Evolutionary conservation across 2,329 filamentous ascomycete genomes (phyloP).

Genomic region (Colletotrichum sp.): DNA sequence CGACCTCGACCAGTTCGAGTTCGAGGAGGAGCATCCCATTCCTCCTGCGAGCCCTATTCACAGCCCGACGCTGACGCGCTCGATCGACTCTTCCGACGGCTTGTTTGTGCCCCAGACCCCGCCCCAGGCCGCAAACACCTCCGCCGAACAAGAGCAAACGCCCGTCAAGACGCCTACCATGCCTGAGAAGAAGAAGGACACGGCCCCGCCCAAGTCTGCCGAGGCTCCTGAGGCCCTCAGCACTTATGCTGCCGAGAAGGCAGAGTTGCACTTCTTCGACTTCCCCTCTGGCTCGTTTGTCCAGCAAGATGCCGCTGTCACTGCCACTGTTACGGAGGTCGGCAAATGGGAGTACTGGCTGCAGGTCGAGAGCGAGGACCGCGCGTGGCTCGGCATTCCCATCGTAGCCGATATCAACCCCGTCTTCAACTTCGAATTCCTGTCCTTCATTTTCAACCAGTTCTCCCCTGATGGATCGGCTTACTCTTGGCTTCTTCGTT

Average conservation of each 20-base stretch:
- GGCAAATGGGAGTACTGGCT: slow-evolving; percentile 97
- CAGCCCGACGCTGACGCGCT: slow-evolving; percentile 59
- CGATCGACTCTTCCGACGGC: slow-evolving; percentile 62
- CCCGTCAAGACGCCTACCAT: slow-evolving; percentile 33
- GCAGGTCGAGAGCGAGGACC: slow-evolving; percentile 77
- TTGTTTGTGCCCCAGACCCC: slow-evolving; percentile 42
- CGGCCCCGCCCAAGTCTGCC: slow-evolving; percentile 57
- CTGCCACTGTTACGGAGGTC: slow-evolving; percentile 82
- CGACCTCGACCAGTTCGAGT: slow-evolving; percentile 84
- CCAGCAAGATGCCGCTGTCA: slow-evolving; percentile 75
- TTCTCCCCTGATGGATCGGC: slow-evolving; percentile 87
- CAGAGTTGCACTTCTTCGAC: slow-evolving; percentile 93
- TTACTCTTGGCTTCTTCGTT: slow-evolving; percentile 93
- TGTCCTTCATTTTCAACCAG: slow-evolving; percentile 99
- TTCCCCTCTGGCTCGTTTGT: slow-evolving; percentile 87
- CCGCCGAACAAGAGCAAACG: slow-evolving; percentile 45
- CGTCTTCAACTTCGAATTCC: slow-evolving; percentile 97
- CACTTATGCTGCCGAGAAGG: slow-evolving; percentile 75
- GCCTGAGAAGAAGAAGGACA: slow-evolving; percentile 33
- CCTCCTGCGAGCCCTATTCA: slow-evolving; percentile 68
- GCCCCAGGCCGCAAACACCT: slow-evolving; percentile 54
- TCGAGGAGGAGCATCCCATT: slow-evolving; percentile 68
- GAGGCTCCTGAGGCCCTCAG: slow-evolving; percentile 74
- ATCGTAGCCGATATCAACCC: slow-evolving; percentile 90
- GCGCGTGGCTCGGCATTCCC: slow-evolving; percentile 85